Conservation (phyloP, 768 basidiomycete species). For the Nidularia sp. region DNA sequence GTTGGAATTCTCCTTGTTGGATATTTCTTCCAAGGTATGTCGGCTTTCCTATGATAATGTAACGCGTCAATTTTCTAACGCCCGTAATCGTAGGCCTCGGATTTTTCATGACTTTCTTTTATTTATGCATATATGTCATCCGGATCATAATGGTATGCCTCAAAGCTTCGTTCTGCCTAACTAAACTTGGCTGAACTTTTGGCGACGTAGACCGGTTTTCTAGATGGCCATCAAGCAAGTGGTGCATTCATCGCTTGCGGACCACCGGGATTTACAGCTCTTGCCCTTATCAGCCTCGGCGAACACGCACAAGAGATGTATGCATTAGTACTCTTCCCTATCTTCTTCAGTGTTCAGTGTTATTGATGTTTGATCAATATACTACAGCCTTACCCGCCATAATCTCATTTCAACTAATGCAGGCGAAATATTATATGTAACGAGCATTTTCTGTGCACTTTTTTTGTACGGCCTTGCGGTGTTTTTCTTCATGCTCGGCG, state of each 20-base stretch:
- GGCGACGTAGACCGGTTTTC: constrained; percentile 33
- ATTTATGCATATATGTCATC: constrained; percentile 45
- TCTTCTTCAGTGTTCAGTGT: background rate
- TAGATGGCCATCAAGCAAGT: constrained; percentile 43
- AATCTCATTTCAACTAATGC: constrained; percentile 29
- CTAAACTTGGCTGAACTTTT: too few species aligned
- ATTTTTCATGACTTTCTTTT: constrained; percentile 47
- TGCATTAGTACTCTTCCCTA: constrained; percentile 1
- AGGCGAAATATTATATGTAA: constrained; percentile 41
- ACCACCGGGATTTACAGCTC: constrained; percentile 46
- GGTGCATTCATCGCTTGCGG: constrained; percentile 45
- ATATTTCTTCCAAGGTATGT: constrained; percentile 25
- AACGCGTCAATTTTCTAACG: too few species aligned
- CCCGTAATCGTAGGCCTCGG: constrained; percentile 41
- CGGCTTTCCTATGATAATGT: constrained; percentile 1
- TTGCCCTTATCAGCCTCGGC: constrained; percentile 42
- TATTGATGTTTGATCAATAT: background rate
- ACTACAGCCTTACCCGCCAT: constrained; percentile 25
- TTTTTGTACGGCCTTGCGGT: constrained; percentile 42
- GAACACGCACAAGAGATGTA: constrained; percentile 31
- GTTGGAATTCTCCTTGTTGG: constrained; percentile 28
- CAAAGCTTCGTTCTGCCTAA: too few species aligned
- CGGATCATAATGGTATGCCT: constrained; percentile 34
- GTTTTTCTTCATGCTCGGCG: constrained; percentile 41
- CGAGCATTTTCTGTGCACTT: constrained; percentile 30